Evolutionary conservation across 441 rosid genomes (phyloP).

Genomic region (Populus hybrid): DNA sequence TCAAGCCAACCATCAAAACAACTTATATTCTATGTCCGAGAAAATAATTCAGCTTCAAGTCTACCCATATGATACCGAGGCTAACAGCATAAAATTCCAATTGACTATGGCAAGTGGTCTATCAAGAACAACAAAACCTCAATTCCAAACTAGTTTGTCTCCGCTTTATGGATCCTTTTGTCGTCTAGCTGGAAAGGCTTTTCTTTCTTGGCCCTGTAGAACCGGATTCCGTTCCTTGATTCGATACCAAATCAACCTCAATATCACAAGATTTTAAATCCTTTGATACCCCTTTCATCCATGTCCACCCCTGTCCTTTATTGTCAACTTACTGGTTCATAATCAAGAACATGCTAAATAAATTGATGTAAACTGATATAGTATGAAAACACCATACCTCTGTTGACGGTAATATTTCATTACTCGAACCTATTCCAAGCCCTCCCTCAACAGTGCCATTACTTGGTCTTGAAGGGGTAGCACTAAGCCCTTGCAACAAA

Average conservation of each 20-base stretch:
- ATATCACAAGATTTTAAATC: not conserved
- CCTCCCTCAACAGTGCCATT: conserved; percentile 43
- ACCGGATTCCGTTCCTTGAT: too few species aligned
- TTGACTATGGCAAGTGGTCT: not conserved
- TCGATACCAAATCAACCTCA: not conserved
- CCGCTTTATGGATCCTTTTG: not conserved
- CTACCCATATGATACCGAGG: not conserved
- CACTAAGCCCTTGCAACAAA: conserved; percentile 54
- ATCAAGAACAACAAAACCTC: not conserved
- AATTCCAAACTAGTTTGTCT: not conserved
- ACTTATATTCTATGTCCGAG: not conserved
- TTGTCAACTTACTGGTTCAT: not conserved
- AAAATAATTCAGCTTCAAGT: not conserved
- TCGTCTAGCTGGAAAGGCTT: too few species aligned
- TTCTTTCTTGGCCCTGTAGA: too few species aligned
- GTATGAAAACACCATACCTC: conserved; percentile 39
- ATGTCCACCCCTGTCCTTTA: not conserved
- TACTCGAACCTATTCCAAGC: conserved; percentile 50
- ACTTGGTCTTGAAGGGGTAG: conserved; percentile 51
- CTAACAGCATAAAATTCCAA: not conserved
- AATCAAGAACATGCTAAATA: too few species aligned
- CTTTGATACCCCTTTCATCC: not conserved
- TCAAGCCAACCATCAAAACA: not conserved
- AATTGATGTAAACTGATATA: not conserved
- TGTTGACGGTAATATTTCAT: conserved; percentile 44